Percentiles rank a stretch among this genome's conserved stretches.
phyloP scores from a whole-genome alignment of 345 rosid genomes.

The Anastatica hierochuntica region DNA sequence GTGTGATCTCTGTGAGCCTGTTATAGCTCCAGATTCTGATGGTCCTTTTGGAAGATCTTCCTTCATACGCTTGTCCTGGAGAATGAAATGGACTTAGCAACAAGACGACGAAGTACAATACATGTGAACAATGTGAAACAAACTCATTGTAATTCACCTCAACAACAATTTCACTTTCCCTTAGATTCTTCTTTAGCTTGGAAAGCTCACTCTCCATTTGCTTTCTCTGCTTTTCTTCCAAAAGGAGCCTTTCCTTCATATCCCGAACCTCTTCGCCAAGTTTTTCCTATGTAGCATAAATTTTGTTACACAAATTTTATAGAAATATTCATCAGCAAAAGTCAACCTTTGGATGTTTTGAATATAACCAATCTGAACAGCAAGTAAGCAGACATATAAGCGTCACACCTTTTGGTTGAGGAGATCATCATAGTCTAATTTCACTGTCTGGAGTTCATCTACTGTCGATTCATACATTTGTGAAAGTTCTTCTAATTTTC shows the following conservation, averaged over 20 bases:
- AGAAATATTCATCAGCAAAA: neutral
- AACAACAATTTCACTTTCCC: slow-evolving; percentile 42
- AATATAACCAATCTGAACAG: slow-evolving; percentile 10
- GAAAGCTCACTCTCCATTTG: slow-evolving; percentile 48
- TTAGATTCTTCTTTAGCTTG: slow-evolving; percentile 44
- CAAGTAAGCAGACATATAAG: slow-evolving; percentile 1
- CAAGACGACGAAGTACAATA: slow-evolving; percentile 5
- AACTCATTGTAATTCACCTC: slow-evolving; percentile 33
- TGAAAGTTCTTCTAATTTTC: slow-evolving; percentile 38
- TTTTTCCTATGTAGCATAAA: slow-evolving; percentile 35
- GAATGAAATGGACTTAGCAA: slow-evolving; percentile 43
- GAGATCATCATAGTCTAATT: slow-evolving; percentile 41
- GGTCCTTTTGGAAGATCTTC: slow-evolving; percentile 44
- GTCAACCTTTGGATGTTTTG: neutral
- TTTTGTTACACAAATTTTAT: neutral
- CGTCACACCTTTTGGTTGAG: slow-evolving; percentile 53
- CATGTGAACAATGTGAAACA: slow-evolving; percentile 8
- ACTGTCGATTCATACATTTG: slow-evolving; percentile 37
- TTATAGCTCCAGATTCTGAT: slow-evolving; percentile 29
- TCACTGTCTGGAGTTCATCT: slow-evolving; percentile 52
- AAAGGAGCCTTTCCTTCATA: slow-evolving; percentile 44
- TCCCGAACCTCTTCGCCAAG: slow-evolving; percentile 47
- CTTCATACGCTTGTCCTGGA: slow-evolving; percentile 41
- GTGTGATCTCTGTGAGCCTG: slow-evolving; percentile 41
- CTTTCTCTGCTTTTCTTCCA: slow-evolving; percentile 68